Conservation (phyloP, 2,329 filamentous ascomycete species). For the Hymenoscyphus linearis region DNA sequence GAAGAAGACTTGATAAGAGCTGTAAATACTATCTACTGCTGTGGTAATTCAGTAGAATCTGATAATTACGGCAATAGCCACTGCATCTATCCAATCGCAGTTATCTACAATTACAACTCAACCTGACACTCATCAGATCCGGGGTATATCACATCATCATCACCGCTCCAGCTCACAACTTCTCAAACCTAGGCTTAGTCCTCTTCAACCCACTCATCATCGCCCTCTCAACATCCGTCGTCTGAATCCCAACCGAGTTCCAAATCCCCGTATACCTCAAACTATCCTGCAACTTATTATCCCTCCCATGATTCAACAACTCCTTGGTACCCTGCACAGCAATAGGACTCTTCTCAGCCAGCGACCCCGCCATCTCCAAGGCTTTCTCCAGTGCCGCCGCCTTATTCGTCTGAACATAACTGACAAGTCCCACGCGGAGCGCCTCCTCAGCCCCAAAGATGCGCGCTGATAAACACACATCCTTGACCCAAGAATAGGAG, state of each 20-base stretch:
- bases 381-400: constrained; percentile 56
- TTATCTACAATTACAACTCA: too few relatives aligned
- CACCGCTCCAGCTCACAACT: constrained; percentile 49
- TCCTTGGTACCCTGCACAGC: constrained; percentile 86
- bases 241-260: constrained; percentile 82
- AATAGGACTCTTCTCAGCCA: constrained; percentile 80
- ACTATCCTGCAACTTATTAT: constrained; percentile 71
- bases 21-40: too few relatives aligned
- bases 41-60: too few relatives aligned
- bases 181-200: constrained; percentile 76
- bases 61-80: too few relatives aligned
- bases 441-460: constrained; percentile 67
- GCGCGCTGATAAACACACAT: constrained; percentile 67
- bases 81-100: too few relatives aligned
- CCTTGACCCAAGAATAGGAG: constrained; percentile 71
- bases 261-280: constrained; percentile 80
- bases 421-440: constrained; percentile 63
- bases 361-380: constrained; percentile 55
- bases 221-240: constrained; percentile 68
- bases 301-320: constrained; percentile 74
- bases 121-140: too few relatives aligned
- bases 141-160: too few relatives aligned
- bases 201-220: constrained; percentile 73
- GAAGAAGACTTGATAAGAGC: too few relatives aligned
- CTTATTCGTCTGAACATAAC: constrained; percentile 59